These are phyloP conservation scores for Diaporthe citriasiana DNA, from an alignment of 2,329 filamentous ascomycete species.

Conservation along the genomic window DNA sequence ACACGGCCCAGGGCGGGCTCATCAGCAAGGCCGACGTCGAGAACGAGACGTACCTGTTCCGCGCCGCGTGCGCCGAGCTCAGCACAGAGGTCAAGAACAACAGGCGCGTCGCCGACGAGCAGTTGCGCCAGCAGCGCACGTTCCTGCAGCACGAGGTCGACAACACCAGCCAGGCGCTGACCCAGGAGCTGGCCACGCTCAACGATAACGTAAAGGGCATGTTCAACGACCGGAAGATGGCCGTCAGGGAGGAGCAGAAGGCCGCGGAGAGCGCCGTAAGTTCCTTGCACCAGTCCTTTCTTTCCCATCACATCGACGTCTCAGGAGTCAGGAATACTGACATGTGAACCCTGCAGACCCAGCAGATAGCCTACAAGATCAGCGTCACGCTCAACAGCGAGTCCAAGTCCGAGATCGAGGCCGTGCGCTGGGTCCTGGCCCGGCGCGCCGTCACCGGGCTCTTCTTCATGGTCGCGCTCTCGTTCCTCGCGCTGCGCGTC, in stretches of 20 bases:
- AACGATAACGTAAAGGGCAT: slow-evolving; percentile 95
- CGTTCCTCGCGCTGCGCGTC: slow-evolving; percentile 71
- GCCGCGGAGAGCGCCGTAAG: slow-evolving; percentile 82
- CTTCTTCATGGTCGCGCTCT: slow-evolving; percentile 74
- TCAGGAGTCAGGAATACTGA: slow-evolving; percentile 44
- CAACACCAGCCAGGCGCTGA: slow-evolving; percentile 86
- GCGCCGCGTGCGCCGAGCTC: slow-evolving; percentile 92
- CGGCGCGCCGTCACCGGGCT: slow-evolving; percentile 75
- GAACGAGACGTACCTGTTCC: slow-evolving; percentile 95
- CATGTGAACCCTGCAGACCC: slow-evolving; percentile 68
- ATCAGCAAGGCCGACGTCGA: slow-evolving; percentile 94
- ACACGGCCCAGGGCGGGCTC: slow-evolving; percentile 82
- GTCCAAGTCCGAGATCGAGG: slow-evolving; percentile 91
- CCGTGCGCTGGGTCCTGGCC: slow-evolving; percentile 86
- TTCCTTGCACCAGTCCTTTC: slow-evolving; percentile 41
- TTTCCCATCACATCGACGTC: neutral
- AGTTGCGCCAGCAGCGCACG: slow-evolving; percentile 84
- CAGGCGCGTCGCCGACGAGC: slow-evolving; percentile 82
- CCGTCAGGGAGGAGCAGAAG: slow-evolving; percentile 88
- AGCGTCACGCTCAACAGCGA: slow-evolving; percentile 91
- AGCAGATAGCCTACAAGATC: slow-evolving; percentile 97
- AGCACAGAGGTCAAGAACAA: slow-evolving; percentile 87
- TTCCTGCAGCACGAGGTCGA: slow-evolving; percentile 96
- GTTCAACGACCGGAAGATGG: slow-evolving; percentile 97
- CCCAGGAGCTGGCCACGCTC: slow-evolving; percentile 84